Conservation (phyloP, 2,329 filamentous ascomycete species). For the Colletotrichum simmondsii region DNA sequence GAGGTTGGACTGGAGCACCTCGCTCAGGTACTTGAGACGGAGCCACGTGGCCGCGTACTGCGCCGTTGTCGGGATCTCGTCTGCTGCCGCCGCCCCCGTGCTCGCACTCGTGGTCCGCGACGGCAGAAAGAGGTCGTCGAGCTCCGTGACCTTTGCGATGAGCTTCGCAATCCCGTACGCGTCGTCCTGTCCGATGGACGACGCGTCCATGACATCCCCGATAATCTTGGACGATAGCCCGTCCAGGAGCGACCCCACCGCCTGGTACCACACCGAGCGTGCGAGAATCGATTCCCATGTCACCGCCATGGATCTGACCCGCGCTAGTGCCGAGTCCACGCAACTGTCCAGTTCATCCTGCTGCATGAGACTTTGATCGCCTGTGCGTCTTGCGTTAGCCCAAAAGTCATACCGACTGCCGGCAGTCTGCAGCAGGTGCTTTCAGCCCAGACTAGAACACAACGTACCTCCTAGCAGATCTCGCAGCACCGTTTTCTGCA, state of each 20-base stretch:
- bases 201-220: slow-evolving; percentile 70
- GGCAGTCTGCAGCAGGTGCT: not conserved
- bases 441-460: not conserved
- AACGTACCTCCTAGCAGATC: slow-evolving; percentile 66
- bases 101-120: slow-evolving; percentile 46
- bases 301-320: slow-evolving; percentile 63
- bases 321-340: slow-evolving; percentile 63
- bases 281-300: slow-evolving; percentile 69
- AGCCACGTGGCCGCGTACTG: slow-evolving; percentile 73
- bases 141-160: slow-evolving; percentile 65
- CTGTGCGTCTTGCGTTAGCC: slow-evolving; percentile 38
- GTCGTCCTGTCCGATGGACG: slow-evolving; percentile 71
- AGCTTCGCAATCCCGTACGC: slow-evolving; percentile 70
- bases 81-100: slow-evolving; percentile 37
- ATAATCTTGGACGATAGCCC: slow-evolving; percentile 69
- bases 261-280: slow-evolving; percentile 71
- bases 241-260: slow-evolving; percentile 69
- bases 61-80: slow-evolving; percentile 64
- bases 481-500: slow-evolving; percentile 70
- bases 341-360: slow-evolving; percentile 64
- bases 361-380: slow-evolving; percentile 69
- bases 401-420: not conserved
- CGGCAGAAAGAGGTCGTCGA: slow-evolving; percentile 70
- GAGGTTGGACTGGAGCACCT: slow-evolving; percentile 74
- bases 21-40: slow-evolving; percentile 71